Base-by-base conservation (phyloP, 2,329 filamentous ascomycete species). In the Fusarium sublunatum region DNA sequence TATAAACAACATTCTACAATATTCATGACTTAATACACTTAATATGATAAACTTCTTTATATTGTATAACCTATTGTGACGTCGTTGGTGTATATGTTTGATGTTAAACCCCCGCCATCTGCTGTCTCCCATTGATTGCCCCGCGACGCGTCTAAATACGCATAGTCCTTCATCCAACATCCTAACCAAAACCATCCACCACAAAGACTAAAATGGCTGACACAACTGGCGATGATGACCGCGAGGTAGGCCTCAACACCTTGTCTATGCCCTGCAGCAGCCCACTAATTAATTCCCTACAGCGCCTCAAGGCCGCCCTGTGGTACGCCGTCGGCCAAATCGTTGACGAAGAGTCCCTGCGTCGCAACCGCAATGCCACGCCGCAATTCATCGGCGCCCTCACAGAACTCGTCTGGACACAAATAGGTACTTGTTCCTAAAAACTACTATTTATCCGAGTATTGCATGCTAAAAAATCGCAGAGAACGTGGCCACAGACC, bases 311-410 rank as follows among this genome's bases (percentile, higher is more conserved):
- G 81, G 88, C 91, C 32, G 90, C 91, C 12, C 85, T 96, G 24
- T 96, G 92, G 92, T 90, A 90, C 72, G 86, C 88, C 24, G 86
- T 96, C 58, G 91, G 92, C 66, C 91, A 92, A 74, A 94, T 96
- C 58, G 91, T 97, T 64, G 94, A 98, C 74, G 88, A 94, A 65
- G 90, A 96, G 73, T 89, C 88, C 10, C 61, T 79, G 28, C 68
- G 70, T 13, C 74, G 76, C 50, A 77, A 91, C 72, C 85, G 92
- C 64, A 97, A 96, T 76, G 92, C 93, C 7, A 97, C 94, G 25
- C 92, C 92, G 2, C 92, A 96, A 72, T 97, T 96, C 75, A 96
- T 96, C 67, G 92, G 90, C 8, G 90, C 90, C 0, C 76, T 96
- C 72, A 95, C 91, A 1, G 93, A 97, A 75, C 86, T 96, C 76